Percentiles rank a stretch among this genome's conserved stretches.
Evolutionary conservation across 2,329 filamentous ascomycete species (phyloP).

Genomic region (Venturia carpophila): DNA sequence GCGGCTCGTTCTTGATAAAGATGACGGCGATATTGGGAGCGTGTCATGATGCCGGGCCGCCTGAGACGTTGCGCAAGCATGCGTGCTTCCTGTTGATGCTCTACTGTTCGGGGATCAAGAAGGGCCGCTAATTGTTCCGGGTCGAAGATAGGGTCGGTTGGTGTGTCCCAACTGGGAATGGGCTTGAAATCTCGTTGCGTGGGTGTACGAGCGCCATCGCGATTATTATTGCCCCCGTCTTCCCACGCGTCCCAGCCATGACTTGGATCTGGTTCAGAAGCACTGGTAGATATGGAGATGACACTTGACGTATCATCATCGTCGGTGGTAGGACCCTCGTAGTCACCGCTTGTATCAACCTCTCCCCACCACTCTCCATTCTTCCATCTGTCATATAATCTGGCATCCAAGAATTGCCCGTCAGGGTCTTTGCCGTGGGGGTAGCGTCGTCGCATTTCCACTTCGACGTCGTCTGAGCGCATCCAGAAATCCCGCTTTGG

Average conservation of each 20-base stretch:
- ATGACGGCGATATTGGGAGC: constrained; percentile 64
- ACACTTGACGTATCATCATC: constrained; percentile 72
- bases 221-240: constrained; percentile 23
- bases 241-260: constrained; percentile 29
- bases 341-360: constrained; percentile 73
- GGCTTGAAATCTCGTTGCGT: constrained; percentile 56
- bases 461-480: constrained; percentile 63
- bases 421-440: neutral
- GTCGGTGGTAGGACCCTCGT: constrained; percentile 44
- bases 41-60: constrained; percentile 66
- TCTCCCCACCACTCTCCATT: constrained; percentile 78
- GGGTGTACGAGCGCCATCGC: constrained; percentile 57
- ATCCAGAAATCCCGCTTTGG: constrained; percentile 41
- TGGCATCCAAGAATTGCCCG: constrained; percentile 49
- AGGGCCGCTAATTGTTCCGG: constrained; percentile 66
- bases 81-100: constrained; percentile 73
- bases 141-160: constrained; percentile 54
- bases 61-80: constrained; percentile 73
- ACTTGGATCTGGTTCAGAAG: constrained; percentile 36
- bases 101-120: constrained; percentile 68
- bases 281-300: constrained; percentile 53
- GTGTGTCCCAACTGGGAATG: constrained; percentile 40
- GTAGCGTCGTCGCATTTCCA: constrained; percentile 56
- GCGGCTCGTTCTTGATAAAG: constrained; percentile 62
- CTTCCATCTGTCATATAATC: constrained; percentile 79